Base-by-base conservation (phyloP, 331 rosid species). In the Stylosanthes scabra region DNA sequence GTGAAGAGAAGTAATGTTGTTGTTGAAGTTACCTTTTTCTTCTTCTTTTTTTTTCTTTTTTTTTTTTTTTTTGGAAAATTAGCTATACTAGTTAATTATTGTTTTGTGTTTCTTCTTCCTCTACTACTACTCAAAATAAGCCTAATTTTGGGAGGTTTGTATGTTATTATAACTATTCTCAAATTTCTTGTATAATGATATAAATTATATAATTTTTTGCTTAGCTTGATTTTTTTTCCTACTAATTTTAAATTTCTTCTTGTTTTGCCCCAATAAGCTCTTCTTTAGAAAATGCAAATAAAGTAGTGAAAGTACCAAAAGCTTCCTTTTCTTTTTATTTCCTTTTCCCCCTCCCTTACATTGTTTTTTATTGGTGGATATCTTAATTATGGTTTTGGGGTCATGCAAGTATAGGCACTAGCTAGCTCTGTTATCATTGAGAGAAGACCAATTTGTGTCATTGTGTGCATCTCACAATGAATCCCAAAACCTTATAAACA, bases 341-440 rank as follows among this genome's bases (percentile, higher is more conserved):
- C 37, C 3, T 31, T 31, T 31, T 31, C 5, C 5, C 6, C 5
- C 14, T 16, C 13, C 27, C 58, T 27, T 9, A 2, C 20, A 14
- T 29, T 28, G 45, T 45, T 46, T 47, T 47, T 8, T 54, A 51
- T 41, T 75, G 56, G 58, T 56, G 59, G 20, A 0, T 1, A 28
- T 52, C 25, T 25, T 46, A 28, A 66, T 75, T 31, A 75, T 75
- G 68, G 62, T 6, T 37, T 75, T 66, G 57, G 57, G 72, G 64
- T 75, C 67, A 66, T 25, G 63, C 44, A 59, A 47, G 25, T 57
- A 65, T 57, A 65, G 74, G 67, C 67, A 75, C 80, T 75, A 75
- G 66, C 59, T 47, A 44, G 11, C 68, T 16, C 15, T 65, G 74
- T 67, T 75, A 75, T 75, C 62, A 75, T 75, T 75, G 80, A 58